A percentile compares a stretch with the other conserved stretches of the same genome.
Evolutionary conservation across 805 yeast species (phyloP).

Genomic region (Cyberlindnera misumaiensis): DNA sequence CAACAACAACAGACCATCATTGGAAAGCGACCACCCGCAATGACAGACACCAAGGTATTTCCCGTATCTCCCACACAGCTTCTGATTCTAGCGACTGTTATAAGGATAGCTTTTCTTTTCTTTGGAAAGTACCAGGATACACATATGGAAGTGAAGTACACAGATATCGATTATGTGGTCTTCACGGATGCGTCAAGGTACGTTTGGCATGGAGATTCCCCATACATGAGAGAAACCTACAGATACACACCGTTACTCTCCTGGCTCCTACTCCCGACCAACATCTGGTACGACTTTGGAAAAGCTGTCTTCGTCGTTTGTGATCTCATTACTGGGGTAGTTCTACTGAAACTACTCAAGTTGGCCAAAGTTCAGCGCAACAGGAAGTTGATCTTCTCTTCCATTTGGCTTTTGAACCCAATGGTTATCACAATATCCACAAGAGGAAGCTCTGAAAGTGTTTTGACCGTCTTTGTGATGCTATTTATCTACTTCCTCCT

Average conservation of each 20-base stretch:
- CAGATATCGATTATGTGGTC: slow-evolving; percentile 91
- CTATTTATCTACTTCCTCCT: slow-evolving; percentile 43
- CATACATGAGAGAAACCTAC: slow-evolving; percentile 82
- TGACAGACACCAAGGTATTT: neutral
- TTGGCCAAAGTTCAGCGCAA: slow-evolving; percentile 16
- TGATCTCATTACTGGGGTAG: slow-evolving; percentile 74
- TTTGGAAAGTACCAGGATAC: slow-evolving; percentile 88
- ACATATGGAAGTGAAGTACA: slow-evolving; percentile 71
- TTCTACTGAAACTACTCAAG: slow-evolving; percentile 40
- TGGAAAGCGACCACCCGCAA: too few relatives aligned
- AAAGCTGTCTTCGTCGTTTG: slow-evolving; percentile 70
- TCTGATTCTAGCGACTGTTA: slow-evolving; percentile 17
- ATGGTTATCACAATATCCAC: slow-evolving; percentile 92
- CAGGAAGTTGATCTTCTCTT: slow-evolving; percentile 37
- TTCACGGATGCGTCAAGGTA: slow-evolving; percentile 87
- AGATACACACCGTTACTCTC: slow-evolving; percentile 89
- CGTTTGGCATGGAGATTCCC: slow-evolving; percentile 52
- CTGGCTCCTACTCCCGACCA: slow-evolving; percentile 74
- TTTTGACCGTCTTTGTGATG: slow-evolving; percentile 73
- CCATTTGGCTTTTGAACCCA: slow-evolving; percentile 88
- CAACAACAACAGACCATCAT: too few relatives aligned
- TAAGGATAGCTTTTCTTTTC: slow-evolving; percentile 57
- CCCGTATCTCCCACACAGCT: slow-evolving; percentile 7
- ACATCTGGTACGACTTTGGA: slow-evolving; percentile 57
- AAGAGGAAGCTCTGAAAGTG: slow-evolving; percentile 89